Evolutionary conservation across 2,329 filamentous ascomycete genomes (phyloP), one percentile per base, ranked within the genome.

Genomic region (Mariannaea elegans): DNA sequence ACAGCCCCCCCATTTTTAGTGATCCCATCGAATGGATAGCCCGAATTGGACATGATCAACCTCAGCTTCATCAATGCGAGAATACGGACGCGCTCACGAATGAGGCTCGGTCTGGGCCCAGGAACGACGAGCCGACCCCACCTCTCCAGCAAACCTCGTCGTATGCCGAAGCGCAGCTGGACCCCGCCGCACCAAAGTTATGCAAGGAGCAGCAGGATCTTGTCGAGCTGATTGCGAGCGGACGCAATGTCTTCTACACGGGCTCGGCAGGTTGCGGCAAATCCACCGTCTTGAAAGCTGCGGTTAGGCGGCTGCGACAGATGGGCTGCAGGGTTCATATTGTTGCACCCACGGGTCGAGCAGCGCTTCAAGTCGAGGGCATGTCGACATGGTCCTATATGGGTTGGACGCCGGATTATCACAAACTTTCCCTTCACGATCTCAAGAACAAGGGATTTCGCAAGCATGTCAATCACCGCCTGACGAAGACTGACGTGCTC

Each of bases 221-320:
- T 1, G 24, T 73, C 14, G 73, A 85, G 1, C 72, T 84, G 0
- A 85, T 88, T 23, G 59, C 79, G 3, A 74, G 73, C 3, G 83
- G 85, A 0, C 62, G 68, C 2, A 89, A 89, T 53, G 83, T 89
- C 9, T 90, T 89, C 68, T 89, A 85, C 65, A 89, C 86, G 0
- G 87, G 87, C 8, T 86, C 84, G 0, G 87, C 87, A 13, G 87
- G 87, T 1, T 71, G 62, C 4, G 72, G 71, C 4, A 74, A 74
- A 16, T 74, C 71, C 0, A 72, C 69, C 2, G 69, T 69, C 1
- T 31, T 73, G 1, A 68, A 66, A 23, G 64, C 64, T 5, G 67
- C 68, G 0, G 64, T 71, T 0, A 21, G 45, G 19, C 60, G 18
- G 24, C 57, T 73, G 2, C 3, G 34, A 13, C 21, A 2, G 0